Evolutionary conservation across 1,139 yeast genomes (phyloP), one percentile per base, ranked within the genome.

Genomic region (Arxiozyma telluris): DNA sequence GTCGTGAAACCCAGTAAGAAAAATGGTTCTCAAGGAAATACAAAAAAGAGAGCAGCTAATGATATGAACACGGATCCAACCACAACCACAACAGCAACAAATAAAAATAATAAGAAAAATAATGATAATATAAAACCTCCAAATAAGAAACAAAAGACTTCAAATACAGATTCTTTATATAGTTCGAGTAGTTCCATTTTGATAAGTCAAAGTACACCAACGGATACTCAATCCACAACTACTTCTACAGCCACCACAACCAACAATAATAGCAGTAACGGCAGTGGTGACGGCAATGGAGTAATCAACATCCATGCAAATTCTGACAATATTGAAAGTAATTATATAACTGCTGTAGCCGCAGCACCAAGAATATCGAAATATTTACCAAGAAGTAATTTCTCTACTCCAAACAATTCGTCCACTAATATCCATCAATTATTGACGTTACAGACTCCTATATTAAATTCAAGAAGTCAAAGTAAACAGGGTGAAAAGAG

Each of bases 291-390:
- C 15, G 20, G 20, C 15, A 51, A 39, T 18, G 12, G 20, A 25
- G 18, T 38, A 23, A n/a, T 34, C 5, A 44, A 45, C 20, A 27
- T 18, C 20, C 21, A 22, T 20, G 39, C 15, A 11, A 34, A 34
- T 21, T 39, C 20, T 15, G 27, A 42, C 21, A 21, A 43, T 5
- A 11, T n/a, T 20, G 48, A 50, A 18, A 20, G n/a, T 38, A 22
- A 38, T 42, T 67, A 68, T 51, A 50, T 84, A 53, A 84, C 90
- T n/a, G 88, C 88, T 41, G 91, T 91, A 21, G 89, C 90, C 18
- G 89, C 88, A 39, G 88, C 91, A 46, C 93, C 91, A 55, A 75
- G 91, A 63, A 80, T 85, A n/a, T 84, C 88, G 21, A 78, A 80
- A 59, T 73, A 79, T 41, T 78, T 83, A 7, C 72, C 80, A 34